A percentile compares a stretch with the other conserved stretches of the same genome.
Evolutionary conservation across 345 rosid genomes (phyloP).

Genomic region (Atalantia buxifolia): DNA sequence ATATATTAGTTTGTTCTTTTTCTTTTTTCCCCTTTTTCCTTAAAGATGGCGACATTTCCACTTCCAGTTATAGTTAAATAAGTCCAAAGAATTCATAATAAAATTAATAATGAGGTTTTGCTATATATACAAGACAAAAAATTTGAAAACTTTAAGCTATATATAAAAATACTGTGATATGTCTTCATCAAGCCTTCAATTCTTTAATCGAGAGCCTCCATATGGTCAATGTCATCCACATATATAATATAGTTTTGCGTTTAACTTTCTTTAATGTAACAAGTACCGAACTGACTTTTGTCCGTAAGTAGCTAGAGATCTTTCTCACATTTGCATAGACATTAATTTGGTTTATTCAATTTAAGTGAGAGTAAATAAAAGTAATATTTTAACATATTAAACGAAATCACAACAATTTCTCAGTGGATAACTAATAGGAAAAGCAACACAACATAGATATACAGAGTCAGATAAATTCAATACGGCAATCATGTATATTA

Average conservation of each 20-base stretch:
- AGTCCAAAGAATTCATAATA: background rate
- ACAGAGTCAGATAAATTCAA: too few relatives aligned
- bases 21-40: too few relatives aligned
- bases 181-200: background rate
- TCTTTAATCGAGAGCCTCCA: background rate
- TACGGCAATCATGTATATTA: background rate
- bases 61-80: background rate
- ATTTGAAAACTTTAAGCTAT: background rate
- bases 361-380: too few relatives aligned
- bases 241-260: too few relatives aligned
- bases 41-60: background rate
- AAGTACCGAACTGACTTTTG: background rate
- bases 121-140: background rate
- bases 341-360: too few relatives aligned
- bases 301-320: background rate
- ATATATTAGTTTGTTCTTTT: too few relatives aligned
- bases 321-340: background rate
- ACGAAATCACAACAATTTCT: too few relatives aligned
- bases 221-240: background rate
- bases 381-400: too few relatives aligned
- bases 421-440: too few relatives aligned
- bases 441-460: too few relatives aligned
- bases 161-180: background rate
- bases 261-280: background rate
- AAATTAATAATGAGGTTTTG: background rate